Conservation (phyloP, 1,284 basidiomycete species). For the Gymnopus androsaceus region DNA sequence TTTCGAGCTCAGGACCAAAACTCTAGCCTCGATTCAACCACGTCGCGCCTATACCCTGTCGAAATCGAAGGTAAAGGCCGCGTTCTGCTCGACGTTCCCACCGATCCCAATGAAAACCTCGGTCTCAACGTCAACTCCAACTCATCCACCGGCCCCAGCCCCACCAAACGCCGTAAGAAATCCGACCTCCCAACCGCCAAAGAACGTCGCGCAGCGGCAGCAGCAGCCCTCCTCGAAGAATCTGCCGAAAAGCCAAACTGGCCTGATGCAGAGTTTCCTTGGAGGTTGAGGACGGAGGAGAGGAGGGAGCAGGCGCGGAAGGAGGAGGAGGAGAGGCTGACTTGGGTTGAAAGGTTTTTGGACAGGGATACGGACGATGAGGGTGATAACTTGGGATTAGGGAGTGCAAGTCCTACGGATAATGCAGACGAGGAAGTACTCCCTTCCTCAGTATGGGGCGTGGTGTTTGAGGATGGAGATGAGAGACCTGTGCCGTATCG, state of each 20-base stretch:
- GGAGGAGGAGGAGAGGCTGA: conserved; percentile 58
- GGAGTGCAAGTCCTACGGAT: conserved; percentile 18
- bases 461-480: conserved; percentile 30
- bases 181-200: conserved; percentile 22
- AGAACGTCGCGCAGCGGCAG: conserved; percentile 29
- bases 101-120: conserved; percentile 29
- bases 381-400: conserved; percentile 33
- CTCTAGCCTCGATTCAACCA: conserved; percentile 12
- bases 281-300: conserved; percentile 61
- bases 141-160: conserved; percentile 30
- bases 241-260: conserved; percentile 58
- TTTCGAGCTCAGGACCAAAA: conserved; percentile 41
- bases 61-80: conserved; percentile 68
- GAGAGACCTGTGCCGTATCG: conserved; percentile 35
- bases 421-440: conserved; percentile 36
- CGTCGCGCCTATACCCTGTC: conserved; percentile 52
- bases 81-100: conserved; percentile 56
- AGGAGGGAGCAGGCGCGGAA: conserved; percentile 49
- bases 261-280: conserved; percentile 76
- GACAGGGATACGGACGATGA: conserved; percentile 62
- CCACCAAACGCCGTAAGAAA: conserved; percentile 43
- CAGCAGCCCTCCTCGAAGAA: conserved; percentile 27
- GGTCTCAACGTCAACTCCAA: conserved; percentile 35
- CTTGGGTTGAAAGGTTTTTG: conserved; percentile 58
- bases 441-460: conserved; percentile 34